These are phyloP conservation scores for Desmodesmus armatus DNA, from an alignment of 139 green algal genomes.

Conservation along the genomic window DNA sequence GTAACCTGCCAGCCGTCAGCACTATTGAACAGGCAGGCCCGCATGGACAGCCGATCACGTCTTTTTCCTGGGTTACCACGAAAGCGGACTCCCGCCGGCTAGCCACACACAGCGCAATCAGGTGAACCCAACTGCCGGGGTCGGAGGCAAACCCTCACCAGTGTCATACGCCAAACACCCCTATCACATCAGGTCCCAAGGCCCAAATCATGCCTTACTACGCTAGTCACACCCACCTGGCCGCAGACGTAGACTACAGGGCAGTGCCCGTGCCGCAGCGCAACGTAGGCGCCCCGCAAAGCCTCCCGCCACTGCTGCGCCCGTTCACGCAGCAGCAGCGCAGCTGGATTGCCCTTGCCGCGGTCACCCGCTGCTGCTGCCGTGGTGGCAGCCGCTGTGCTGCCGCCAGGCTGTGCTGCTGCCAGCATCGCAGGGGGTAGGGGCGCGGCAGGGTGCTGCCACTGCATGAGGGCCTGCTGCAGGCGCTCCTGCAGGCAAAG, in stretches of 20 bases:
- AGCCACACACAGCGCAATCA: too few species aligned
- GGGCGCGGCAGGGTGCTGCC: constrained; percentile 11
- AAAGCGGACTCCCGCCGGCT: too few species aligned
- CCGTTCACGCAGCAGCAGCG: background rate
- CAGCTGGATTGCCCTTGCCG: too few species aligned
- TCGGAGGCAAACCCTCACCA: too few species aligned
- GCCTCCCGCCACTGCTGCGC: constrained; percentile 1
- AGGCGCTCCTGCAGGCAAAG: background rate
- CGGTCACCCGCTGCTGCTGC: background rate
- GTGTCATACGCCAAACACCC: too few species aligned
- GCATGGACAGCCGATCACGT: too few species aligned
- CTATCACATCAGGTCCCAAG: too few species aligned
- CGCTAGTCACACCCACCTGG: background rate
- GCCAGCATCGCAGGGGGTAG: too few species aligned
- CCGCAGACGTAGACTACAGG: constrained; percentile 24
- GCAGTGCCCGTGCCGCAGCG: constrained; percentile 10
- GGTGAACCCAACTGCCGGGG: too few species aligned
- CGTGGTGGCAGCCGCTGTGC: too few species aligned
- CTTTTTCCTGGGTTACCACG: too few species aligned
- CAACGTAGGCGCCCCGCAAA: background rate
- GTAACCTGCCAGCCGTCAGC: background rate
- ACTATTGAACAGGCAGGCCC: background rate
- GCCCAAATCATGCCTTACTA: background rate
- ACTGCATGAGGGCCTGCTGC: background rate
- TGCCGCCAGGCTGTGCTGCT: background rate